A percentile compares a stretch with the other conserved stretches of the same genome.
phyloP scores from a whole-genome alignment of 2,329 filamentous ascomycete species.

The Ascochyta koolunga region DNA sequence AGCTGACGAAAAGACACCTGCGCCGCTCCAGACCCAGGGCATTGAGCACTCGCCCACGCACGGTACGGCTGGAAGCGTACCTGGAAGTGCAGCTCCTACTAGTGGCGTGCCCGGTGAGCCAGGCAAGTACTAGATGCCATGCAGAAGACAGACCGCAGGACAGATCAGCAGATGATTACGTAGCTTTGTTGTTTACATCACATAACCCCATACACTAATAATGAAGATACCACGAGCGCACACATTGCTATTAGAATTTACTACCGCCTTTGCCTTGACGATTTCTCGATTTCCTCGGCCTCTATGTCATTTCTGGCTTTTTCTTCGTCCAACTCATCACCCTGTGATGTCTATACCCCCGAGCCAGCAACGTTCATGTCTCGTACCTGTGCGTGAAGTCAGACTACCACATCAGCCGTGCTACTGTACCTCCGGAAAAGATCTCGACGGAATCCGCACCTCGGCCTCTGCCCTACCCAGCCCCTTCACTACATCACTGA shows the following conservation, averaged over 20 bases:
- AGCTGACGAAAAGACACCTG: conserved; percentile 23
- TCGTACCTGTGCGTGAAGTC: no score
- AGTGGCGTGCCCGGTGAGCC: conserved; percentile 34
- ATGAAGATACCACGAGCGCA: not conserved
- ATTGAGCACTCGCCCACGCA: conserved; percentile 30
- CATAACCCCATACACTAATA: not conserved
- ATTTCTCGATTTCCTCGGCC: no score
- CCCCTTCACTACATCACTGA: no score
- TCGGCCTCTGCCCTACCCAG: no score
- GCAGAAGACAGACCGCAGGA: not conserved
- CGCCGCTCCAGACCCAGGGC: conserved; percentile 44
- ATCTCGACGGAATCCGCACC: no score
- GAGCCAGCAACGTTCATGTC: no score
- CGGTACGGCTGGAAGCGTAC: conserved; percentile 20
- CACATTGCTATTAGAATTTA: not conserved
- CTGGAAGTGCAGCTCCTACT: conserved; percentile 24
- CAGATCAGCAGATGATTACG: not conserved
- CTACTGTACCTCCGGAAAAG: no score
- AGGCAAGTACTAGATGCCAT: conserved; percentile 32
- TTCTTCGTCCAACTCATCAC: no score
- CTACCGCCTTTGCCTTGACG: no score
- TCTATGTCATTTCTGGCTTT: no score
- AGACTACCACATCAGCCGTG: no score
- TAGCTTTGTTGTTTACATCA: not conserved
- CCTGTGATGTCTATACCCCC: no score